Evolutionary conservation across 768 basidiomycete genomes (phyloP).

Genomic region (Rhodotorula paludigena): DNA sequence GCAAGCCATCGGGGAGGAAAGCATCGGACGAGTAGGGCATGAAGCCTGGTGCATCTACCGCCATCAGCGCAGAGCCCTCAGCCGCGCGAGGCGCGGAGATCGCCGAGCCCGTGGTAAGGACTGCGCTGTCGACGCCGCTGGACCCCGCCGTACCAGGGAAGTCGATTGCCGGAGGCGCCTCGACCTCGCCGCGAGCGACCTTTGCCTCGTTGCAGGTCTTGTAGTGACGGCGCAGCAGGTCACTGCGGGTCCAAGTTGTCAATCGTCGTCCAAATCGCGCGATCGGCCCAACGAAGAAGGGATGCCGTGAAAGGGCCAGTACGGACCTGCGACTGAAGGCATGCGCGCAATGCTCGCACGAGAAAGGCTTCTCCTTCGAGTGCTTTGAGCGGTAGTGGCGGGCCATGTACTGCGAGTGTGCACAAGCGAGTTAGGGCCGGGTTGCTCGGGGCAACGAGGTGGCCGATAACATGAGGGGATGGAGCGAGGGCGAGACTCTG

Average conservation of each 20-base stretch:
- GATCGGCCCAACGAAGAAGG: too few species aligned
- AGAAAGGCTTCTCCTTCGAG: conserved; percentile 26
- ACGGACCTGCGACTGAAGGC: conserved; percentile 23
- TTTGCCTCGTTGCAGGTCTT: conserved; percentile 28
- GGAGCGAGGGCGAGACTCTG: background rate
- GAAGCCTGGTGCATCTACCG: too few species aligned
- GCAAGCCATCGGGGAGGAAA: background rate
- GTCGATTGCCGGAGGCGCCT: background rate
- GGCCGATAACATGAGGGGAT: too few species aligned
- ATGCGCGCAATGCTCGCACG: conserved; percentile 25
- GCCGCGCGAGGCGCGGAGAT: too few species aligned
- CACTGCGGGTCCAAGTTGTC: background rate
- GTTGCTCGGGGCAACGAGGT: too few species aligned
- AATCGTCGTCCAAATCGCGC: too few species aligned
- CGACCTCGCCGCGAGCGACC: background rate
- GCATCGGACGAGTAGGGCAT: too few species aligned
- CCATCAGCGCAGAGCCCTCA: too few species aligned
- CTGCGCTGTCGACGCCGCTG: too few species aligned
- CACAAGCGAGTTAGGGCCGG: background rate
- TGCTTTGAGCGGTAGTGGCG: conserved; percentile 24
- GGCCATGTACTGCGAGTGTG: conserved; percentile 18
- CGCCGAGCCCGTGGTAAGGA: too few species aligned
- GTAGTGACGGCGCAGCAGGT: conserved; percentile 24
- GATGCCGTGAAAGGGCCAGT: background rate
- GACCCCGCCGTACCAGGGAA: background rate